A percentile compares a stretch with the other conserved stretches of the same genome.
Conservation (phyloP, 192 early-diverging fungal species). For the Coemansia sp. region DNA sequence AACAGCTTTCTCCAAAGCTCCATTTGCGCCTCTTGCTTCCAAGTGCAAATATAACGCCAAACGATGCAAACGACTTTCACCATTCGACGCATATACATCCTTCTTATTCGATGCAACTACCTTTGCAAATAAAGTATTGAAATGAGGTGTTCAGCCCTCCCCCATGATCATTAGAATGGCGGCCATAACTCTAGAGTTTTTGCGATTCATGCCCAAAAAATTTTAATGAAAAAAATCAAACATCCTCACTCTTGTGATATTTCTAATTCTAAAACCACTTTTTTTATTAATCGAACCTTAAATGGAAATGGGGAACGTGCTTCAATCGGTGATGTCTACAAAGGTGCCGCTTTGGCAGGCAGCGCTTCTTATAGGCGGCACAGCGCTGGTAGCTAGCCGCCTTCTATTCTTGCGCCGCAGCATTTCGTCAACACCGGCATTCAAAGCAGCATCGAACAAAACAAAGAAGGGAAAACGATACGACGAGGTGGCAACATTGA, state of each 20-base stretch:
- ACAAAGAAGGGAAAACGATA: background rate
- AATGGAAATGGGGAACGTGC: background rate
- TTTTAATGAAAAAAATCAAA: no score
- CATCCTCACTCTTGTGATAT: background rate
- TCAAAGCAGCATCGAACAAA: background rate
- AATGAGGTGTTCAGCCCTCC: no score
- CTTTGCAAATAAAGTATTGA: no score
- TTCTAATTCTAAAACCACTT: background rate
- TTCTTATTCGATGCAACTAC: no score
- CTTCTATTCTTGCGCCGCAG: constrained; percentile 2
- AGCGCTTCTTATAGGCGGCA: constrained; percentile 15
- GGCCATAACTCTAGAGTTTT: no score
- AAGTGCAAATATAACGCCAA: no score
- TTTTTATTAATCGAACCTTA: background rate
- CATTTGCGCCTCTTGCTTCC: no score
- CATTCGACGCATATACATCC: no score
- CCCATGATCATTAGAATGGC: no score
- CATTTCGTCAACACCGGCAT: background rate
- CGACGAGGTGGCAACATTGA: background rate
- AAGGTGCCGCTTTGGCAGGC: constrained; percentile 31
- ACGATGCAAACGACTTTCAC: no score
- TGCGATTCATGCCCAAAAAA: no score
- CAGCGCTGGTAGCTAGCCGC: constrained; percentile 18
- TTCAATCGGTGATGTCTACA: constrained; percentile 9
- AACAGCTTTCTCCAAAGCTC: no score